Evolutionary conservation across 2,329 filamentous ascomycete species (phyloP).

Genomic region (Botrytis byssoidea): DNA sequence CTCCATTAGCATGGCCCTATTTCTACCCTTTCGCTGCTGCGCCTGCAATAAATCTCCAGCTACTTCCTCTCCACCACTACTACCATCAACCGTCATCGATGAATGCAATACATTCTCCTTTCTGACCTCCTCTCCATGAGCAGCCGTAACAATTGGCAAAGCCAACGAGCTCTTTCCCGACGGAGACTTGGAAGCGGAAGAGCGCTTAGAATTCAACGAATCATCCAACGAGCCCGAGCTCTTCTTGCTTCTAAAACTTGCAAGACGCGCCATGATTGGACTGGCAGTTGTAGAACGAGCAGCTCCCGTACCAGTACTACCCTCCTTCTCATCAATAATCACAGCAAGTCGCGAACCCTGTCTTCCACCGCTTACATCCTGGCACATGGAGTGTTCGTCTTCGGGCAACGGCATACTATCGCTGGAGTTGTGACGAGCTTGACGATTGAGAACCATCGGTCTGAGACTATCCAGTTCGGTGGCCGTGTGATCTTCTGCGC

Average conservation of each 20-base stretch:
- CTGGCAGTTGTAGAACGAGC: not conserved
- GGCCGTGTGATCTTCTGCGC: slow-evolving; percentile 29
- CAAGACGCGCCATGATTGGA: slow-evolving; percentile 28
- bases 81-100: slow-evolving; percentile 22
- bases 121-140: slow-evolving; percentile 31
- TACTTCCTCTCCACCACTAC: not conserved
- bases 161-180: slow-evolving; percentile 33
- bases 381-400: slow-evolving; percentile 25
- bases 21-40: slow-evolving; percentile 26
- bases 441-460: slow-evolving; percentile 20
- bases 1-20: slow-evolving; percentile 31
- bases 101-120: slow-evolving; percentile 23
- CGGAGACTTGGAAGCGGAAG: slow-evolving; percentile 31
- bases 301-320: slow-evolving; percentile 30
- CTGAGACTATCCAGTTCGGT: slow-evolving; percentile 26
- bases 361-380: not conserved
- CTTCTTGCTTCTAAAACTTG: slow-evolving; percentile 33
- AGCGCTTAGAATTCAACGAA: slow-evolving; percentile 12
- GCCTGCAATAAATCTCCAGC: slow-evolving; percentile 23
- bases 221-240: slow-evolving; percentile 29
- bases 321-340: slow-evolving; percentile 37
- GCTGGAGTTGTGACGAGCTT: slow-evolving; percentile 23
- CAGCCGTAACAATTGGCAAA: slow-evolving; percentile 25
- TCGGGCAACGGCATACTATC: slow-evolving; percentile 25
- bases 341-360: slow-evolving; percentile 30